Conservation (phyloP, 352 stramenopile genomes). For the Phytopythium oedochilum region DNA sequence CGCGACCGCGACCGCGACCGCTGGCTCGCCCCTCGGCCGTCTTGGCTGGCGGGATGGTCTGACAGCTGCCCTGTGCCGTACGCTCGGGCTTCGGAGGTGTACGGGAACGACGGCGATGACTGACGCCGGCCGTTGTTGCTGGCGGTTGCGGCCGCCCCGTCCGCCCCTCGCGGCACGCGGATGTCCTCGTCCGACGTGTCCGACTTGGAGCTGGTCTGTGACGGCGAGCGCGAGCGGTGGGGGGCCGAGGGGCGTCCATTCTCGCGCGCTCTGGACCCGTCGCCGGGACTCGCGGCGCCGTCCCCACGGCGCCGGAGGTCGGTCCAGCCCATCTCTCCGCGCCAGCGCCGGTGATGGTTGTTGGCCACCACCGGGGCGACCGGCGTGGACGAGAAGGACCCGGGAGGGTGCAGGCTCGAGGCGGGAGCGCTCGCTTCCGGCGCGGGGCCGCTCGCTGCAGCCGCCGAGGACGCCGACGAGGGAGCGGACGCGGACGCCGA, state of each 20-base stretch:
- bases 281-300: not conserved
- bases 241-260: not conserved
- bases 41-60: not conserved
- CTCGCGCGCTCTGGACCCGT: not conserved
- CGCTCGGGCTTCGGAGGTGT: not conserved
- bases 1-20: not conserved
- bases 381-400: slow-evolving; percentile 32
- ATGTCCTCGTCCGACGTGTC: slow-evolving; percentile 26
- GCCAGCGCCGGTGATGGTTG: slow-evolving; percentile 17
- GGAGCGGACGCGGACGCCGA: not conserved
- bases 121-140: not conserved
- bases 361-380: slow-evolving; percentile 26
- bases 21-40: not conserved
- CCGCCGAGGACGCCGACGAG: not conserved
- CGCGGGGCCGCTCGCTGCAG: not conserved
- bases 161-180: not conserved
- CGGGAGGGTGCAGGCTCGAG: slow-evolving; percentile 11
- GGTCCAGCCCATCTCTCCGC: slow-evolving; percentile 15
- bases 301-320: not conserved
- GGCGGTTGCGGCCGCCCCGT: not conserved
- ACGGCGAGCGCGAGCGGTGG: not conserved
- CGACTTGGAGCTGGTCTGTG: slow-evolving; percentile 11
- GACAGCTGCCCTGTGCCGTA: not conserved
- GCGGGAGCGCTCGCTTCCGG: not conserved
- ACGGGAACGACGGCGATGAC: not conserved